Conservation (phyloP, 1,284 basidiomycete genomes). For the Boletus semigastroideus region DNA sequence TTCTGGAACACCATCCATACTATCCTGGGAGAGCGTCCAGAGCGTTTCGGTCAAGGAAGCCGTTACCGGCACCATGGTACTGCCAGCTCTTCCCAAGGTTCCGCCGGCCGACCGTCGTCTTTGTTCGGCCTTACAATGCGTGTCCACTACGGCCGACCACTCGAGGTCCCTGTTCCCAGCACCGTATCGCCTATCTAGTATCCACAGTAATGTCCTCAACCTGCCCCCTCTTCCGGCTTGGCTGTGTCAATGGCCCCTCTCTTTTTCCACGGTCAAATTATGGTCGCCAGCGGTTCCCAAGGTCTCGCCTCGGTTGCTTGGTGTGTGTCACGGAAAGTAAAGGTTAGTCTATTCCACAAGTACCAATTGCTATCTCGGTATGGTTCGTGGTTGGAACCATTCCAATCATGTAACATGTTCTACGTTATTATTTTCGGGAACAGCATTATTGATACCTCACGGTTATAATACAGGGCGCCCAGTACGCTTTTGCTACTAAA, state of each 20-base stretch:
- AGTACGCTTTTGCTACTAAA: background rate
- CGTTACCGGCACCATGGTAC: background rate
- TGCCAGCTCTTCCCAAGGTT: conserved; percentile 1
- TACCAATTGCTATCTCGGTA: background rate
- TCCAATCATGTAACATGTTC: background rate
- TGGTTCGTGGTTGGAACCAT: background rate
- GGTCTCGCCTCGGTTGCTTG: conserved; percentile 3
- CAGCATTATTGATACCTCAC: background rate
- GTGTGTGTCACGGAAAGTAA: conserved; percentile 13
- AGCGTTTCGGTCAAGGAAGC: conserved; percentile 24
- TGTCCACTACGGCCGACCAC: background rate
- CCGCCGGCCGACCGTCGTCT: background rate
- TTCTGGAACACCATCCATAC: conserved; percentile 22
- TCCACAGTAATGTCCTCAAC: no score
- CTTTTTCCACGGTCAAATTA: conserved; percentile 18
- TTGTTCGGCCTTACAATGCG: conserved; percentile 6
- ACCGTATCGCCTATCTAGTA: background rate
- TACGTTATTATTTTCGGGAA: background rate
- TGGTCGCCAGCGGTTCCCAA: conserved; percentile 6
- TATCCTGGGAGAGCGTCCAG: conserved; percentile 26
- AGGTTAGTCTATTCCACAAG: background rate
- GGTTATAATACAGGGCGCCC: background rate
- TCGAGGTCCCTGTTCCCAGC: background rate
- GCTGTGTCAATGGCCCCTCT: background rate
- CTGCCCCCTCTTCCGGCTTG: background rate